Evolutionary conservation across 192 early-diverging fungal species (phyloP).

Genomic region (Coemansia sp.): DNA sequence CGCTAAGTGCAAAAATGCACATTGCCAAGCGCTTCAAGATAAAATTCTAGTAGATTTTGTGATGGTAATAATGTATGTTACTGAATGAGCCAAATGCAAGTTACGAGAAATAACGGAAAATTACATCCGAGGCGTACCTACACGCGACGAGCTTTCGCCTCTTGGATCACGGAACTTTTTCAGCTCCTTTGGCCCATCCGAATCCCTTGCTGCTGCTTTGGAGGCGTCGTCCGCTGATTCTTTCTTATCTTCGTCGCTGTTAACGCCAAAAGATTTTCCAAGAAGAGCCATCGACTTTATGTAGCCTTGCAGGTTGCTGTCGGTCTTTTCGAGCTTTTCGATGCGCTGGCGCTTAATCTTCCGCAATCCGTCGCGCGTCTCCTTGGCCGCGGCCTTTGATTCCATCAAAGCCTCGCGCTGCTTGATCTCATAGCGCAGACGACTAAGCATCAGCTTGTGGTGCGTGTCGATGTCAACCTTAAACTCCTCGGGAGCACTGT

Average conservation of each 20-base stretch:
- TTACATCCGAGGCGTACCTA: slow-evolving; percentile 36
- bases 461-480: slow-evolving; percentile 23
- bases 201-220: slow-evolving; percentile 11
- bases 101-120: neutral
- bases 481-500: slow-evolving; percentile 34
- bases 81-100: too few relatives aligned
- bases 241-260: slow-evolving; percentile 3
- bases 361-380: slow-evolving; percentile 37
- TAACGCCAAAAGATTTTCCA: slow-evolving; percentile 21
- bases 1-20: slow-evolving; percentile 30
- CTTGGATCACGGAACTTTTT: slow-evolving; percentile 30
- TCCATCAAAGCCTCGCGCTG: slow-evolving; percentile 39
- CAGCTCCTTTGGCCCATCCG: slow-evolving; percentile 21
- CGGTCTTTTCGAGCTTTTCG: slow-evolving; percentile 48
- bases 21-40: slow-evolving; percentile 51
- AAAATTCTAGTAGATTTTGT: slow-evolving; percentile 32
- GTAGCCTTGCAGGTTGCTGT: slow-evolving; percentile 33
- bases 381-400: slow-evolving; percentile 14
- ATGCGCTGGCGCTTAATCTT: slow-evolving; percentile 36
- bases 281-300: slow-evolving; percentile 35
- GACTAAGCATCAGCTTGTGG: slow-evolving; percentile 52
- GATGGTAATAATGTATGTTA: too few relatives aligned
- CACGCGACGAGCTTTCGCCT: slow-evolving; percentile 22
- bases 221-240: slow-evolving; percentile 10
- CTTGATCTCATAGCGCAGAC: slow-evolving; percentile 47